Evolutionary conservation across 306 rosid genomes (phyloP).

Genomic region (Canavalia ensiformis): DNA sequence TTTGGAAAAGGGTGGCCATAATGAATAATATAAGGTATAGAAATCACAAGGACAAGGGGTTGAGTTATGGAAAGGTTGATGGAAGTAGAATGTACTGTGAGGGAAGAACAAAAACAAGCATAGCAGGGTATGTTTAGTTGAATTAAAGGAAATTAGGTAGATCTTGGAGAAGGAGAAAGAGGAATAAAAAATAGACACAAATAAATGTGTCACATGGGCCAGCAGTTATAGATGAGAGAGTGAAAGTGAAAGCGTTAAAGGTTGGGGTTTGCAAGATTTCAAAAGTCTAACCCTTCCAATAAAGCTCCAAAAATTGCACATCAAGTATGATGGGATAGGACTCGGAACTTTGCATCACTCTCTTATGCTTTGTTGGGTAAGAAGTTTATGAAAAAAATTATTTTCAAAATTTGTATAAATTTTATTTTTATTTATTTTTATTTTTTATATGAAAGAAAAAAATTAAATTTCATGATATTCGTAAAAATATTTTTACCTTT

Average conservation of each 20-base stretch:
- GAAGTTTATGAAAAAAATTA: too few relatives aligned
- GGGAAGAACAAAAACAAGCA: neutral
- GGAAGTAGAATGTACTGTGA: neutral
- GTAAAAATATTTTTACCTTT: too few relatives aligned
- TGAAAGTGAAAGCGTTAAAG: constrained; percentile 13
- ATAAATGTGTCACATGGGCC: constrained; percentile 35
- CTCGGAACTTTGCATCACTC: neutral
- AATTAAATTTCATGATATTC: too few relatives aligned
- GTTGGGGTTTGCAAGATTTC: neutral
- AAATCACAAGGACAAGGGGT: neutral
- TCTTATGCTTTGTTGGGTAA: too few relatives aligned
- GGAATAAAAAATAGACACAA: neutral
- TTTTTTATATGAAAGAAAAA: too few relatives aligned
- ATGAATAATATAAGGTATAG: neutral
- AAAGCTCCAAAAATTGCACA: neutral
- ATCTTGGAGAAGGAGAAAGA: neutral
- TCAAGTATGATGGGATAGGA: neutral
- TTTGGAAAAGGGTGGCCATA: constrained; percentile 51
- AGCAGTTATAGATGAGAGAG: neutral
- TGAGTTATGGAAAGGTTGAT: constrained; percentile 21
- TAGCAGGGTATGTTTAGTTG: constrained; percentile 41
- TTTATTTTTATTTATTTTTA: too few relatives aligned
- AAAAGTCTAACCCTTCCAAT: constrained; percentile 15
- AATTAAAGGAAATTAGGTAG: constrained; percentile 25
- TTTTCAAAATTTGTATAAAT: too few relatives aligned